These are phyloP conservation scores for Trichoderma atrobrunneum DNA, from an alignment of 2,329 filamentous ascomycete genomes.

Conservation along the genomic window DNA sequence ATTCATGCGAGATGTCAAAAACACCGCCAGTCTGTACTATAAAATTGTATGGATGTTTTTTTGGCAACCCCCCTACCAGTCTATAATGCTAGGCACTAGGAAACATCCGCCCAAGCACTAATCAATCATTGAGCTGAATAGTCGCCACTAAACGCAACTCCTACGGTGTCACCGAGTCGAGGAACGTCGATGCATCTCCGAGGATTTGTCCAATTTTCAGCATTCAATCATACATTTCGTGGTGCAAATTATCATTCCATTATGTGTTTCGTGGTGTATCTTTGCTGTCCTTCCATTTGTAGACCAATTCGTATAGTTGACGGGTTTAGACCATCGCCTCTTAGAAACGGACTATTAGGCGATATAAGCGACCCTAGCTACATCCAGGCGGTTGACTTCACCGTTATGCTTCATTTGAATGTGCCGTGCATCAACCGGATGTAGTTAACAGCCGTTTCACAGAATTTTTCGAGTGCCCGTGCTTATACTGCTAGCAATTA, in stretches of 20 bases:
- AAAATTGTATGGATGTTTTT: too few relatives aligned
- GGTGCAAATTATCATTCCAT: not conserved
- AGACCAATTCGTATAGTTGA: not conserved
- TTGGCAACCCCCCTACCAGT: too few relatives aligned
- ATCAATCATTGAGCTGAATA: not conserved
- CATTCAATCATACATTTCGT: not conserved
- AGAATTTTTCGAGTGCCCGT: not conserved
- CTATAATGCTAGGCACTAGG: too few relatives aligned
- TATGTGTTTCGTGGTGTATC: not conserved
- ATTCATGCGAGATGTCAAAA: not conserved
- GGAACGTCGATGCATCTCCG: not conserved
- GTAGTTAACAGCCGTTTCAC: not conserved
- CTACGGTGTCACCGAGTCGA: not conserved
- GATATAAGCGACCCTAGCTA: not conserved
- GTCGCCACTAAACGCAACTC: not conserved
- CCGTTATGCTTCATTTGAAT: not conserved
- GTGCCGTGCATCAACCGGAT: not conserved
- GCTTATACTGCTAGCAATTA: not conserved
- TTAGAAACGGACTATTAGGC: not conserved
- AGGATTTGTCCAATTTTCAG: not conserved
- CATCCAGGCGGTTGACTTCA: not conserved
- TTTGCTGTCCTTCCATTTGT: not conserved
- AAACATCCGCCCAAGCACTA: too few relatives aligned
- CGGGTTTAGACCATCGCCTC: not conserved
- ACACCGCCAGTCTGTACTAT: too few relatives aligned